A percentile compares a stretch with the other conserved stretches of the same genome.
phyloP scores from a whole-genome alignment of 371 early-diverging fungal genomes.

The Mucor piriformis region DNA sequence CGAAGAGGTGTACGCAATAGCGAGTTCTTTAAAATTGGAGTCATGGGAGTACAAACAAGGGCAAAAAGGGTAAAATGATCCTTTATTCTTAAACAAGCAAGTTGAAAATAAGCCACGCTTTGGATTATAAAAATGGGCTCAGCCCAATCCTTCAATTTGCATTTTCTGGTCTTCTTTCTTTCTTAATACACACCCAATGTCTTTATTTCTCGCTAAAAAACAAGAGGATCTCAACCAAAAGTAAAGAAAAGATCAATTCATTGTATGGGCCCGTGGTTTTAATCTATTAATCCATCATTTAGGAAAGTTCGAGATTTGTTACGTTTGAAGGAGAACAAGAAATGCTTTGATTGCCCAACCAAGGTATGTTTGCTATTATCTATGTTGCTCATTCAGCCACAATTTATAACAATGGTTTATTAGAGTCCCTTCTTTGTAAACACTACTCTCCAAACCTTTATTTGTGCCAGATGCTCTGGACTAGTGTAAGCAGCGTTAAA shows the following conservation, averaged over 20 bases:
- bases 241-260: slow-evolving; percentile 1
- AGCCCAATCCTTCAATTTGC: slow-evolving; percentile 2
- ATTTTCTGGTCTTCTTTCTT: no score
- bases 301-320: slow-evolving; percentile 24
- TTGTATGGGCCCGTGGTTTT: no score
- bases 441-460: slow-evolving; percentile 59
- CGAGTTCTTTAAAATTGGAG: slow-evolving; percentile 4
- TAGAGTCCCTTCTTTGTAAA: slow-evolving; percentile 69
- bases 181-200: no score
- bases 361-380: slow-evolving; percentile 39
- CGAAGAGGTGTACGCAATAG: slow-evolving; percentile 33
- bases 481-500: slow-evolving; percentile 66
- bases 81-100: neutral
- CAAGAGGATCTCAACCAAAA: slow-evolving; percentile 25
- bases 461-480: slow-evolving; percentile 68
- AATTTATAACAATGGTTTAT: neutral
- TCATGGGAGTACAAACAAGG: neutral
- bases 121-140: neutral
- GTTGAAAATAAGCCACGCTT: slow-evolving; percentile 1
- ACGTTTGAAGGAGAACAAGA: slow-evolving; percentile 57
- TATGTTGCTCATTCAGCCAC: neutral
- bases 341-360: slow-evolving; percentile 68
- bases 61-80: neutral
- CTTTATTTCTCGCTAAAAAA: slow-evolving; percentile 23
- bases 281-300: neutral